Base-by-base conservation (phyloP, 306 rosid genomes). In the Glycyrrhiza uralensis region DNA sequence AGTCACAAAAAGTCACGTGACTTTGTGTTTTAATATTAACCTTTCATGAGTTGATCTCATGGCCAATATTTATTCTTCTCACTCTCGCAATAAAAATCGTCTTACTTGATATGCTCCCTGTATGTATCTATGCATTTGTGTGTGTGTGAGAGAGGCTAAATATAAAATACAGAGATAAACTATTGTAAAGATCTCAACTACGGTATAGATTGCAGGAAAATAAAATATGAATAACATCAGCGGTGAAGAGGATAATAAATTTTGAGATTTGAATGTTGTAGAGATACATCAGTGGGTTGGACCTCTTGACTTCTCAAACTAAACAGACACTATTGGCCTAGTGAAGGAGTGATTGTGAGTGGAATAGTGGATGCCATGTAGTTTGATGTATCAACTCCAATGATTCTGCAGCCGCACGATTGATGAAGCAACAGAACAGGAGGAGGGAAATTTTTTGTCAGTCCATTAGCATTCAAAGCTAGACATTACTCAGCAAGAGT, bases 391-490 rank as follows among this genome's bases (percentile, higher is more conserved):
- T 75, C 84, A n/a, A 69, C 80, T 72, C 83, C 30, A 75, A 47
- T 71, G 79, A 64, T 81, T 74, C 86, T 38, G 82, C 35, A 65
- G 42, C 87, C 70, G 60, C 85, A 76, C 44, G 13, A 42, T 2
- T 6, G 41, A 24, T 46, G 63, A 76, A 81, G 79, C 52, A 56
- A 63, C 89, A 77, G 69, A 76, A 77, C 80, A 81, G 51, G 77
- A 6, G 51, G 68, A 78, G 70, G 3, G 78, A 73, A 32, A 15
- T 26, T 74, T 13, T 3, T 28, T 81, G 12, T 64, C 2, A 79
- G 85, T 77, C 83, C 87, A 81, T 76, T 85, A 80, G 84, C 90
- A 87, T 87, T 82, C 86, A 85, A 82, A 85, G 66, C 82, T 79
- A 85, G 29, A 5, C 77, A 87, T 44, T 1, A 77, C 81, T 75